A percentile compares a stretch with the other conserved stretches of the same genome.
phyloP scores from a whole-genome alignment of 2,329 filamentous ascomycete species.

The Teratosphaeria viscida region DNA sequence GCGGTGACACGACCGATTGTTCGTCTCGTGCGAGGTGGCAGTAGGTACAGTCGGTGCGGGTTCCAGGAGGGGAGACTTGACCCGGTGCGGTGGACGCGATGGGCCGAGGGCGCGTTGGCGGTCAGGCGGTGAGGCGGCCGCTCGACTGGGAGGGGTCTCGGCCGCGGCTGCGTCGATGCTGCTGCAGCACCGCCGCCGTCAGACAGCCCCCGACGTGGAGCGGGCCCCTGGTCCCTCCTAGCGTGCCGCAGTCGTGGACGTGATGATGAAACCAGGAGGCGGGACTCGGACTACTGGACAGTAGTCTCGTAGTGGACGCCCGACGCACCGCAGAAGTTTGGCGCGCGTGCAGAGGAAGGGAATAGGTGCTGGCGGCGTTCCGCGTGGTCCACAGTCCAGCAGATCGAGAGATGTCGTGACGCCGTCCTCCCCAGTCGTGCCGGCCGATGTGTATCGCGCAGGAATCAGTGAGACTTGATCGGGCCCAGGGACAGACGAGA shows the following conservation, averaged over 20 bases:
- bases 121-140: neutral
- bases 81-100: neutral
- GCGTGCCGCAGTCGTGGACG: neutral
- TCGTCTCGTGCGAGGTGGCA: too few species aligned
- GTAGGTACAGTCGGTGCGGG: neutral
- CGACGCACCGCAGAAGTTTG: neutral
- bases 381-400: neutral
- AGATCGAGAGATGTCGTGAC: neutral
- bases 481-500: neutral
- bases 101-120: neutral
- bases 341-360: neutral
- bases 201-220: neutral
- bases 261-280: neutral
- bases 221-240: neutral
- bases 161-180: neutral
- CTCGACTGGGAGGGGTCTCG: neutral
- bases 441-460: neutral
- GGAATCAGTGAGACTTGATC: neutral
- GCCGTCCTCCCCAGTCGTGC: neutral
- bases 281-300: neutral
- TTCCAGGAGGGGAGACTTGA: neutral
- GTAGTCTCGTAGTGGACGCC: neutral
- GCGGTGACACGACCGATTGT: slow-evolving; percentile 1
- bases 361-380: neutral
- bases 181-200: neutral